Conservation (phyloP, 2,329 filamentous ascomycete species). For the Aspergillus niger region DNA sequence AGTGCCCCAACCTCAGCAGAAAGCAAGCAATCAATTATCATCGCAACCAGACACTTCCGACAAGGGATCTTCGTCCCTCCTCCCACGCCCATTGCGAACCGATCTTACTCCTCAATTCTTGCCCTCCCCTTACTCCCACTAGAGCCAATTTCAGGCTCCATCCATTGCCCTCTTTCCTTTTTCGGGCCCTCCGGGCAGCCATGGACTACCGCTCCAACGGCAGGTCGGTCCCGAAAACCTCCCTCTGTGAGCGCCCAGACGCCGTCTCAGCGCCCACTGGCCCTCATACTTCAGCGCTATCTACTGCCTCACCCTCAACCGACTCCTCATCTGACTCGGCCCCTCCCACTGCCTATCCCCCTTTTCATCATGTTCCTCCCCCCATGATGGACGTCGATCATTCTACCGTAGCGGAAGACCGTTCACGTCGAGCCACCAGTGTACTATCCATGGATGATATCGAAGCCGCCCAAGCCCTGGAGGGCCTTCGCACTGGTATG, state of each 20-base stretch:
- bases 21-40: no score
- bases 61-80: slow-evolving; percentile 8
- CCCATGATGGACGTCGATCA: slow-evolving; percentile 45
- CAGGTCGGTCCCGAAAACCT: slow-evolving; percentile 20
- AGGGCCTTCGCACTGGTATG: slow-evolving; percentile 72
- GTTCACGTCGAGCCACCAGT: slow-evolving; percentile 47
- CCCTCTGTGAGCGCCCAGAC: slow-evolving; percentile 20
- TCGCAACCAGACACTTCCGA: no score
- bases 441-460: slow-evolving; percentile 53
- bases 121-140: background rate
- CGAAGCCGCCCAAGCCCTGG: slow-evolving; percentile 71
- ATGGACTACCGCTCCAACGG: slow-evolving; percentile 26
- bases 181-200: slow-evolving; percentile 15
- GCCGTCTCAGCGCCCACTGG: slow-evolving; percentile 8
- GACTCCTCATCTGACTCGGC: slow-evolving; percentile 15
- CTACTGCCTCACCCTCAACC: slow-evolving; percentile 12
- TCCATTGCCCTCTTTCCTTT: slow-evolving; percentile 4
- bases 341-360: slow-evolving; percentile 17
- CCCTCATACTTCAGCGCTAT: slow-evolving; percentile 1
- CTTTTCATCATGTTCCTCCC: slow-evolving; percentile 31
- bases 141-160: background rate
- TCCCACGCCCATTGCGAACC: background rate
- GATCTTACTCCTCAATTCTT: background rate
- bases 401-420: slow-evolving; percentile 37
- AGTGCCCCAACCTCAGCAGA: slow-evolving; percentile 6